These are phyloP conservation scores for Penicillium simplicissimum DNA, from an alignment of 495 filamentous ascomycete species.

Conservation along the genomic window DNA sequence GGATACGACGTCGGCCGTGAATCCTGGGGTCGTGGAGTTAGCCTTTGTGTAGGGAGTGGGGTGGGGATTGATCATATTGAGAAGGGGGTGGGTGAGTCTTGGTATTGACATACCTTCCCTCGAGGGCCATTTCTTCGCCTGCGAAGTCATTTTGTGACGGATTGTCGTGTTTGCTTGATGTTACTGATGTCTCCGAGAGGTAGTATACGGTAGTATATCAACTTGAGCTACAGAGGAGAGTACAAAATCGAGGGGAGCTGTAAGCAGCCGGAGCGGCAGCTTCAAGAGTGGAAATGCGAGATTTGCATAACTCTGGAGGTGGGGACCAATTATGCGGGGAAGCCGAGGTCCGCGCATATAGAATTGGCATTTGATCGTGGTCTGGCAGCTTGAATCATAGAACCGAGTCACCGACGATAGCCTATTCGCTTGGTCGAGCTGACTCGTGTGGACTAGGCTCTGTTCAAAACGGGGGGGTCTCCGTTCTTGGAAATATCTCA, in stretches of 20 bases:
- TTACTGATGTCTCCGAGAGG: background rate
- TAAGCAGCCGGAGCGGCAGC: background rate
- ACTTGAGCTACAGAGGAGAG: background rate
- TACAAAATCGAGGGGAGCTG: background rate
- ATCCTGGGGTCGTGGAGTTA: constrained; percentile 41
- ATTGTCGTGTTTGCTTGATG: background rate
- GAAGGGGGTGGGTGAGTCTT: background rate
- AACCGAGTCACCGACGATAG: background rate
- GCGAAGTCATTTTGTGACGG: constrained; percentile 22
- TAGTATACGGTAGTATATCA: too few species aligned
- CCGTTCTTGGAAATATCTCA: background rate
- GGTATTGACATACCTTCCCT: constrained; percentile 30
- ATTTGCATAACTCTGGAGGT: constrained; percentile 3
- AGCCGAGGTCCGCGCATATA: constrained; percentile 27
- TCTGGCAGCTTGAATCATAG: background rate
- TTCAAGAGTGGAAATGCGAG: constrained; percentile 5
- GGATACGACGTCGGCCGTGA: constrained; percentile 61
- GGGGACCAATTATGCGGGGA: constrained; percentile 22
- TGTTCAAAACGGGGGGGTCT: background rate
- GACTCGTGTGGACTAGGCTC: background rate
- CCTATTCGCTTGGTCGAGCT: background rate
- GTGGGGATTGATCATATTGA: too few species aligned
- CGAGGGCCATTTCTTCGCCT: constrained; percentile 30
- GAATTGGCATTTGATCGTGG: constrained; percentile 9
- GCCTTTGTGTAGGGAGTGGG: background rate